phyloP scores from a whole-genome alignment of 306 rosid species.

The Sicyos baderoa region DNA sequence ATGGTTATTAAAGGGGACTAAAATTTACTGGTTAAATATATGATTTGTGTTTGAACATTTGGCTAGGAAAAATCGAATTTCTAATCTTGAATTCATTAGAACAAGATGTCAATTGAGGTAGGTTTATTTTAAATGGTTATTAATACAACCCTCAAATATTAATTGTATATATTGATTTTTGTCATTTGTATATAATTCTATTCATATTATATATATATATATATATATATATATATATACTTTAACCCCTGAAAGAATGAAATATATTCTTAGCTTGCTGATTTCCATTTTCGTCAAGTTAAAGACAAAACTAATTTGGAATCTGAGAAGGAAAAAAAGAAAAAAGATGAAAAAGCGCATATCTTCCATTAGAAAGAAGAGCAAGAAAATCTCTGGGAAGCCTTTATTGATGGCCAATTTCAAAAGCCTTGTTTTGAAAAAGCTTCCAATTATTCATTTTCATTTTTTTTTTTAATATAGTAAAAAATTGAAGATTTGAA shows the following conservation, averaged over 20 bases:
- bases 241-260: neutral
- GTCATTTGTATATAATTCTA: neutral
- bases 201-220: too few relatives aligned
- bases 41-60: too few relatives aligned
- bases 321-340: neutral
- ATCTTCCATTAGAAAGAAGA: too few relatives aligned
- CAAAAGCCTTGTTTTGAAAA: neutral
- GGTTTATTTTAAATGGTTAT: too few relatives aligned
- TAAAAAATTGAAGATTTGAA: too few relatives aligned
- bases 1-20: too few relatives aligned
- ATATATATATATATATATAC: neutral
- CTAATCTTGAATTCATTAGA: too few relatives aligned
- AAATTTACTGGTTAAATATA: too few relatives aligned
- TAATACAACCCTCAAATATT: too few relatives aligned
- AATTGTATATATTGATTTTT: too few relatives aligned
- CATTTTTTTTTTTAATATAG: neutral
- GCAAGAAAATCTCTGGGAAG: neutral
- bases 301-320: constrained; percentile 1
- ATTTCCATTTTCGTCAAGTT: neutral
- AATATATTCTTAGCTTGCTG: constrained; percentile 9
- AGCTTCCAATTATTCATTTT: neutral
- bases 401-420: constrained; percentile 1
- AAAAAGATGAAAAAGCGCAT: neutral
- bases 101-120: too few relatives aligned
- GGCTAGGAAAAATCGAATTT: too few relatives aligned